phyloP scores from a whole-genome alignment of 148 eudicot species.

The Dysphania ambrosioides region DNA sequence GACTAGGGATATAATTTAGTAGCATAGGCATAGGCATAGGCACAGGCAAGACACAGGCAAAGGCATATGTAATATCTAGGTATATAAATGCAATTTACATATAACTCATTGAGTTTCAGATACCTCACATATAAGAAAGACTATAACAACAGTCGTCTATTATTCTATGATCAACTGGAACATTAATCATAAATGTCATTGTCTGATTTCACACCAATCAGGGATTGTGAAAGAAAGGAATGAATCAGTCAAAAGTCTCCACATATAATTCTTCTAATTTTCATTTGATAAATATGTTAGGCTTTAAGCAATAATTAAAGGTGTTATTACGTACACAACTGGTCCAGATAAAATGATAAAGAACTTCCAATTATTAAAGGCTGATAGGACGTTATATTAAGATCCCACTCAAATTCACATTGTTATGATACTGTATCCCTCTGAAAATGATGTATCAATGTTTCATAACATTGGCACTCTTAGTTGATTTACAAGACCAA shows the following conservation, averaged over 20 bases:
- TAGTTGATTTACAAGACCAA: neutral
- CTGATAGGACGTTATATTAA: neutral
- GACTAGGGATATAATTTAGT: neutral
- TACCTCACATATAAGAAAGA: neutral
- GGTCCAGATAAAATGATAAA: neutral
- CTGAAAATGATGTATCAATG: neutral
- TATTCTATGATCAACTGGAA: neutral
- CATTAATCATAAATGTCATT: neutral
- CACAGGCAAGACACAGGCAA: neutral
- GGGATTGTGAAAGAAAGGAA: neutral
- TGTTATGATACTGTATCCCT: neutral
- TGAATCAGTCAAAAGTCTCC: neutral
- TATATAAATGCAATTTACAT: neutral
- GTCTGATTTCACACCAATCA: neutral
- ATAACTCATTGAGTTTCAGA: neutral
- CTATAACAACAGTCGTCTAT: neutral
- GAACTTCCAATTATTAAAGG: neutral
- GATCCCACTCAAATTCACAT: neutral
- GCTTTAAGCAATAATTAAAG: neutral
- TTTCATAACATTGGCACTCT: neutral
- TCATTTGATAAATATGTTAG: neutral
- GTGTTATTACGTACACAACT: neutral
- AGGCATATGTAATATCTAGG: neutral
- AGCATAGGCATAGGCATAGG: neutral
- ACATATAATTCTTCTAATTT: neutral